Base-by-base conservation (phyloP, 768 basidiomycete genomes). In the Mycena albidolilacea region DNA sequence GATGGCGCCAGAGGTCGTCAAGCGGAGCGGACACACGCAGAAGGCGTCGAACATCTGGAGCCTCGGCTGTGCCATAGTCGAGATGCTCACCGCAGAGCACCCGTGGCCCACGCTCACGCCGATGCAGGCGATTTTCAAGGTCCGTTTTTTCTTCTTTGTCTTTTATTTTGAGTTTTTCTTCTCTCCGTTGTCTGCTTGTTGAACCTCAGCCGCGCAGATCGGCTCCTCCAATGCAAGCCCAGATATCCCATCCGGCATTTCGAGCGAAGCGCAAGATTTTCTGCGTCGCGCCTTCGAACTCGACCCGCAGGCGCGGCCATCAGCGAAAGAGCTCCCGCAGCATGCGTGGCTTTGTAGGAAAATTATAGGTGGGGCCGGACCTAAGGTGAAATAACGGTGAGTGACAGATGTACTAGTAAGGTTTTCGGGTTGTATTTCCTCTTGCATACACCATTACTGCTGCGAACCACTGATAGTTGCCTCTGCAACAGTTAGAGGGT, bases 111-210 rank as follows among this genome's bases (percentile, higher is more conserved):
- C 97, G 74, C 87, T 99, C 52, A 97, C 93, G 7, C 98, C 99
- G 84, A 99, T 98, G 97, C 98, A 99, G 83, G 98, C 97, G 50
- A 98, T 99, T 75, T 99, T 98, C 88, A 95, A 96, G 87, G 97
- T 95, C 70, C 50, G 80, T 30, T 30, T 30, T 30, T 30, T 30
- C 30, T 30, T 30, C 30, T 30, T n/a, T 30, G 30, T 30, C 30
- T 30, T 30, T 30, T 30, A 30, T 30, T 1, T 30, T 30, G 30
- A 30, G 30, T 30, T 30, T 30, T 2, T 30, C 44, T 64, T 41
- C 12, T 7, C 38, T 44, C 19, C 3, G 7, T 10, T 50, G 15
- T 46, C 48, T 46, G 30, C 44, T 12, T 69, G 60, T 64, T 46
- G 41, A 67, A 35, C 46, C 50, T 30, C 30, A 30, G 10, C 44